Base-by-base conservation (phyloP, 176 grass and related monocot genomes). In the Melocanna baccifera region DNA sequence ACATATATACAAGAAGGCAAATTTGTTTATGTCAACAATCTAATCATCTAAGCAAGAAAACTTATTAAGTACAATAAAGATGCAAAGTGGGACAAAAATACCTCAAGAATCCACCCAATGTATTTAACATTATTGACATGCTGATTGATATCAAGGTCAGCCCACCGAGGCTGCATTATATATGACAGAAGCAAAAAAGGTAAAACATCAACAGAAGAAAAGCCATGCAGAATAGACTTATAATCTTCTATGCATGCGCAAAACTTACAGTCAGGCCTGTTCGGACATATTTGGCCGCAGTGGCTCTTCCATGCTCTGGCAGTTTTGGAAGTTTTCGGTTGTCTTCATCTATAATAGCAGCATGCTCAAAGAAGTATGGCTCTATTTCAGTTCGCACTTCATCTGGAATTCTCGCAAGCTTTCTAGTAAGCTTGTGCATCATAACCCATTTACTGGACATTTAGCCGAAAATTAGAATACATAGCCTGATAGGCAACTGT, bases 341-440 rank as follows among this genome's bases (percentile, higher is more conserved):
- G 36, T 99, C 93, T 80, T 94, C 93, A 32, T 96, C 94, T 43
- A 86, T 55, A 85, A 94, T 94, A 81, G 91, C 86, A 83, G 76
- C 62, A 28, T 63, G 69, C 78, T 96, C 90, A 36, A 84, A 52
- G 74, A 99, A 99, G 80, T 96, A 91, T 19, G 97, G 90, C 67
- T 79, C 89, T 86, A 99, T 94, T 87, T 99, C 93, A 40, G 86
- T 71, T 63, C 93, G 87, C 34, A 96, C 97, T 90, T 99, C 97
- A 78, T 92, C 91, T 9, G 93, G 93, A 77, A 99, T 94, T 92
- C 92, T 99, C 5, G 97, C 83, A 70, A 99, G 94, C 46, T 75
- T 94, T 67, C 97, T 90, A 37, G 93, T 99, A 52, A 94, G 45
- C 64, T 96, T 99, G 79, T 99, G 92, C 93, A 99, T 99, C 91